Evolutionary conservation across 2,329 filamentous ascomycete genomes (phyloP), one percentile per base, ranked within the genome.

Genomic region (Clonostachys byssicola): DNA sequence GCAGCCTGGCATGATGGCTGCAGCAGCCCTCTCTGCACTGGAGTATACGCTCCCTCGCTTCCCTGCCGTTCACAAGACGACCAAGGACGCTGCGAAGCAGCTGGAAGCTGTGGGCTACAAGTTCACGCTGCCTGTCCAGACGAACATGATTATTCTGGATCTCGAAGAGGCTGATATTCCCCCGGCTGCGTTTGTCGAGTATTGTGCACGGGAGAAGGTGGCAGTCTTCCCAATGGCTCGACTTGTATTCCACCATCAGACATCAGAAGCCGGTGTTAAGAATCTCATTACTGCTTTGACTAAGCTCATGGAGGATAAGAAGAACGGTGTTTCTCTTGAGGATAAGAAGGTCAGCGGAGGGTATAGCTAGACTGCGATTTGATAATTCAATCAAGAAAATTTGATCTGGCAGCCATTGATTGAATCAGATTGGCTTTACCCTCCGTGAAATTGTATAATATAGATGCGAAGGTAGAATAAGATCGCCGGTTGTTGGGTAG

Each of bases 1-100:
- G 12, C 86, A 89, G 61, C 77, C 85, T 0, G 88, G 87, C 16
- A 74, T 92, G 8, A 72, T 91, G 34, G 78, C 85, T 4, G 82
- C 85, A 1, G 80, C 86, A 1, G 87, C 86, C 6, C 69, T 80
- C 5, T 79, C 86, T 6, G 85, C 85, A 0, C 73, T 91, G 8
- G 50, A 59, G 6, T 56, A 65, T 30, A 54, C 49, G 23, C n/a
- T 59, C 16, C 57, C 58, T 6, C 46, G 51, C 14, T 51, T 59
- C 5, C 17, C 50, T 3, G 40, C 45, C 12, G 57, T 60, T 5
- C 57, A 60, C 35, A 40, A 40, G 9, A 40, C 56, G 47, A 47
- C 56, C 0, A 59, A 48, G 49, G 34, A 40, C 13, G 51, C 57
- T 4, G 56, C 53, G 9, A 40, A 41, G 5, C 47, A 47, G 36